Conservation (phyloP, 2,329 filamentous ascomycete species). For the Anisogramma anomala region DNA sequence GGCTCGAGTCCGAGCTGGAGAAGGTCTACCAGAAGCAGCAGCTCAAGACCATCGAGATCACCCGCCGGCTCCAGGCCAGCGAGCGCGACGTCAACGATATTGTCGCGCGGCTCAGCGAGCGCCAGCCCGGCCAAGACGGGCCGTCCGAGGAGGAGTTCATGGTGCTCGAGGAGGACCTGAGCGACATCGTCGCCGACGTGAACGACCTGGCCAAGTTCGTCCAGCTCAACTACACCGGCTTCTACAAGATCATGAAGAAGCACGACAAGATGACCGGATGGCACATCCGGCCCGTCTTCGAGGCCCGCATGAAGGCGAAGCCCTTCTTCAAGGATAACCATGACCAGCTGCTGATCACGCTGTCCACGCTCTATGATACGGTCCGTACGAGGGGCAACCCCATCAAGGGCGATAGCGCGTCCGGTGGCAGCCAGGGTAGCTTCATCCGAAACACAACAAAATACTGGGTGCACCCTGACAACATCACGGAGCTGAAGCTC, state of each 20-base stretch:
- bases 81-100: slow-evolving; percentile 87
- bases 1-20: slow-evolving; percentile 84
- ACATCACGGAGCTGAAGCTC: slow-evolving; percentile 95
- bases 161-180: slow-evolving; percentile 84
- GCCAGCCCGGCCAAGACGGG: slow-evolving; percentile 42
- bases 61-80: slow-evolving; percentile 74
- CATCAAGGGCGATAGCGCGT: slow-evolving; percentile 79
- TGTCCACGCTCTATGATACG: slow-evolving; percentile 89
- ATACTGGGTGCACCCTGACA: slow-evolving; percentile 98
- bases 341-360: slow-evolving; percentile 85
- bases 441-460: slow-evolving; percentile 97
- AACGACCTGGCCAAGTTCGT: slow-evolving; percentile 98
- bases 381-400: slow-evolving; percentile 90
- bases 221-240: slow-evolving; percentile 95
- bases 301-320: slow-evolving; percentile 84
- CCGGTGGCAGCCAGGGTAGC: slow-evolving; percentile 84
- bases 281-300: slow-evolving; percentile 93
- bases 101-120: slow-evolving; percentile 59
- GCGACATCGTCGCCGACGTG: slow-evolving; percentile 96
- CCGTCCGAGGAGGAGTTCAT: slow-evolving; percentile 88
- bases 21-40: slow-evolving; percentile 98
- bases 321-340: slow-evolving; percentile 99
- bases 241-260: slow-evolving; percentile 99
- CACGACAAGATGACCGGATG: slow-evolving; percentile 95
- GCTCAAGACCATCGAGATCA: slow-evolving; percentile 92